These are phyloP conservation scores for Chloranthus sessilifolius DNA, from an alignment of 164 flowering plant genomes.

Conservation along the genomic window DNA sequence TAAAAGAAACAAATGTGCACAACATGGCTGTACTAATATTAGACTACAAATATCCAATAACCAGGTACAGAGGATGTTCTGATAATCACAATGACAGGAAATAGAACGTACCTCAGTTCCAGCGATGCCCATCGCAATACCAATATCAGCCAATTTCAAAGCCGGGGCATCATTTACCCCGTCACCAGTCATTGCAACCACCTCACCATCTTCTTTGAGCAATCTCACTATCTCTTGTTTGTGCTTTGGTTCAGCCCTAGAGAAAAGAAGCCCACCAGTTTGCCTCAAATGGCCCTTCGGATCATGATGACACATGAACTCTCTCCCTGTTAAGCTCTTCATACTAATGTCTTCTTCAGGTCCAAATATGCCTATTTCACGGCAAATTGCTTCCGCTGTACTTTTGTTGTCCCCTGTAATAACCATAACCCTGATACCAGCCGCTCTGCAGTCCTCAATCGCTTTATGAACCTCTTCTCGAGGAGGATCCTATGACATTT, in stretches of 20 bases:
- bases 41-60: too few relatives aligned
- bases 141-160: constrained; percentile 92
- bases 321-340: constrained; percentile 63
- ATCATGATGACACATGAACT: constrained; percentile 19
- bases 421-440: constrained; percentile 52
- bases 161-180: constrained; percentile 96
- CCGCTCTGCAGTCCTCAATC: constrained; percentile 52
- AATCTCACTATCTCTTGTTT: constrained; percentile 80
- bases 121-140: constrained; percentile 95
- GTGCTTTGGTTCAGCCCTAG: constrained; percentile 84
- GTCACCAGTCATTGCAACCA: constrained; percentile 96
- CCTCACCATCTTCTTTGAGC: constrained; percentile 86
- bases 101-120: constrained; percentile 81
- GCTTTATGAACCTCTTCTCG: constrained; percentile 47
- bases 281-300: constrained; percentile 29
- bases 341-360: constrained; percentile 41
- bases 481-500: constrained; percentile 42
- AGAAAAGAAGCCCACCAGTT: constrained; percentile 44
- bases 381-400: constrained; percentile 80
- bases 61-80: too few relatives aligned
- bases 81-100: too few relatives aligned
- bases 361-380: constrained; percentile 69
- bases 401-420: constrained; percentile 53
- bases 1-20: too few relatives aligned
- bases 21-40: too few relatives aligned